Percentiles rank a stretch among this genome's conserved stretches.
Conservation (phyloP, 2,329 filamentous ascomycete species). For the Teratosphaeria destructans region DNA sequence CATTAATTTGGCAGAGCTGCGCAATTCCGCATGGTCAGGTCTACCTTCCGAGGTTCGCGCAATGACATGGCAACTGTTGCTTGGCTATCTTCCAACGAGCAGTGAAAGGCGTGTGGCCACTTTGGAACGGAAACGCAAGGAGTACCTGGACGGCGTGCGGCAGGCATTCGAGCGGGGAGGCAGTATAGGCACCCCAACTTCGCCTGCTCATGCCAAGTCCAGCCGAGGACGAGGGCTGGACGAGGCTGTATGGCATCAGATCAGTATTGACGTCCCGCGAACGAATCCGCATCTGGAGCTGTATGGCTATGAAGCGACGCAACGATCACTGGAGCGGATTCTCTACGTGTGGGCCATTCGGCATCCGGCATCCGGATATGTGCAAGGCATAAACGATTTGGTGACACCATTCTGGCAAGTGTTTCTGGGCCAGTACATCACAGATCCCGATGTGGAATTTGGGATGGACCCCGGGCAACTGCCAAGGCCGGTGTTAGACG, state of each 20-base stretch:
- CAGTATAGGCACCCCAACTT: conserved; percentile 21
- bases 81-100: conserved; percentile 94
- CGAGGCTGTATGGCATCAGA: conserved; percentile 98
- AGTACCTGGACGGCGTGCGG: conserved; percentile 84
- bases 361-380: conserved; percentile 93
- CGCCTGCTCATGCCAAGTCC: conserved; percentile 32
- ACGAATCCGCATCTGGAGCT: conserved; percentile 94
- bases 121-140: conserved; percentile 86
- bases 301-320: conserved; percentile 92
- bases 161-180: conserved; percentile 49
- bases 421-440: conserved; percentile 87
- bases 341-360: conserved; percentile 96
- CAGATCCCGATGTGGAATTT: conserved; percentile 80
- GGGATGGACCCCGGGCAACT: conserved; percentile 96
- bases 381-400: conserved; percentile 96
- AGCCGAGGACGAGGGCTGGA: conserved; percentile 68
- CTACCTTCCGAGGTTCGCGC: conserved; percentile 90
- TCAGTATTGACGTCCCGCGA: conserved; percentile 93
- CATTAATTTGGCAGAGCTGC: conserved; percentile 73
- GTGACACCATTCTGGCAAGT: conserved; percentile 98
- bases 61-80: conserved; percentile 96
- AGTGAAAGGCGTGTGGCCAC: conserved; percentile 84
- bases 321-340: conserved; percentile 86
- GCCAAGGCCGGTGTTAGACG: conserved; percentile 81
- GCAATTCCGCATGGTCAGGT: conserved; percentile 84